Base-by-base conservation (phyloP, 1,139 yeast genomes). In the Blastobotrys illinoisensis region DNA sequence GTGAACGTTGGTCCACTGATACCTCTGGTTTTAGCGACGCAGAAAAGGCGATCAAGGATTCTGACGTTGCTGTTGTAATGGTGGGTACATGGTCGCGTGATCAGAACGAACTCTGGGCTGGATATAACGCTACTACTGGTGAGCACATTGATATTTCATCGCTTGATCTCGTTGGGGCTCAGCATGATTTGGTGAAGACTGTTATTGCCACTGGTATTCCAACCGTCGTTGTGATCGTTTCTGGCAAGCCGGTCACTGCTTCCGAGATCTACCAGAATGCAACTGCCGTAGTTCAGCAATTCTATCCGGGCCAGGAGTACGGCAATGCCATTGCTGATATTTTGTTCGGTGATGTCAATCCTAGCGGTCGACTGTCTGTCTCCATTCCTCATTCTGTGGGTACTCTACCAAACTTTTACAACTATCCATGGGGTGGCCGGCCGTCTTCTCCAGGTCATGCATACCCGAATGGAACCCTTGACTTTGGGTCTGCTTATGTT, bases 311-410 rank as follows among this genome's bases (percentile, higher is more conserved):
- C 55, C 68, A 67, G 55, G 79, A 76, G 59, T 58, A 71, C 58
- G 80, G 79, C 64, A 63, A 77, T 63, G 77, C 81, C 56, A 73
- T 79, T 57, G 82, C 81, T 1, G 83, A 80, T 59, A 73, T 79
- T 28, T 61, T 80, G 48, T 82, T 78, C 65, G 87, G 87, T 14
- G 85, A 81, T 49, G 76, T 72, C 14, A 81, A 80, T 62, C 87
- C 88, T 28, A 76, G 80, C 23, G 88, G 86, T 44, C 80, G 78
- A 60, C 69, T 83, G 50, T 80, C 86, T 1, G 74, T 82, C 54
- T 76, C 86, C 1, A 80, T 78, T 75, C 85, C 85, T 19, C 61
- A 64, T 54, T 32, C 40, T 32, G 40, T 32, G 14, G 40, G 16
- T n/a, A 32, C 40, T 16, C 7, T 11, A 3, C 40, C 40, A 32